A percentile compares a stretch with the other conserved stretches of the same genome.
Evolutionary conservation across 129 eudicot species (phyloP).

Genomic region (Saussurea involucrata): DNA sequence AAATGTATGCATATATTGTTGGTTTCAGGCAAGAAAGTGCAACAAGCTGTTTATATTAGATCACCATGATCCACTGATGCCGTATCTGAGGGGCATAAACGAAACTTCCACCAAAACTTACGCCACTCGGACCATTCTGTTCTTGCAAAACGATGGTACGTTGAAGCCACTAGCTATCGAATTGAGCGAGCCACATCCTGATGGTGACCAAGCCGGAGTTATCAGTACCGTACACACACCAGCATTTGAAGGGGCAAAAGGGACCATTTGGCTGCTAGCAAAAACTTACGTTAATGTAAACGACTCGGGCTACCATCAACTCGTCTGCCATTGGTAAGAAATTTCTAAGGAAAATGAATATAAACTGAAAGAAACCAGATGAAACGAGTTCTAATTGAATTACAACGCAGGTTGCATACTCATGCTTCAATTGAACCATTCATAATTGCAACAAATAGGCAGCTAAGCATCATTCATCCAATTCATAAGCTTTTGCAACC

Average conservation of each 20-base stretch:
- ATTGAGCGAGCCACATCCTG: slow-evolving; percentile 58
- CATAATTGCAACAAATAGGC: slow-evolving; percentile 79
- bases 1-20: background rate
- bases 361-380: background rate
- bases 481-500: slow-evolving; percentile 87
- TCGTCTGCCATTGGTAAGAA: slow-evolving; percentile 61
- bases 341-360: background rate
- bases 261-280: slow-evolving; percentile 68
- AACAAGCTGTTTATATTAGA: slow-evolving; percentile 56
- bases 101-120: slow-evolving; percentile 52
- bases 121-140: slow-evolving; percentile 69
- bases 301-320: slow-evolving; percentile 82
- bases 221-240: slow-evolving; percentile 60
- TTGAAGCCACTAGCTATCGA: slow-evolving; percentile 77
- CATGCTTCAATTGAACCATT: slow-evolving; percentile 88
- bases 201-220: slow-evolving; percentile 47
- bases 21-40: slow-evolving; percentile 39
- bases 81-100: slow-evolving; percentile 69
- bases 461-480: slow-evolving; percentile 75
- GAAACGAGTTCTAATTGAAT: background rate
- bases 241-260: slow-evolving; percentile 49
- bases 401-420: slow-evolving; percentile 54
- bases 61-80: slow-evolving; percentile 73
- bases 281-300: slow-evolving; percentile 78
- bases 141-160: slow-evolving; percentile 48